A percentile compares a stretch with the other conserved stretches of the same genome.
Conservation (phyloP, 202 grass and related monocot species). For the Alloteropsis angusta region DNA sequence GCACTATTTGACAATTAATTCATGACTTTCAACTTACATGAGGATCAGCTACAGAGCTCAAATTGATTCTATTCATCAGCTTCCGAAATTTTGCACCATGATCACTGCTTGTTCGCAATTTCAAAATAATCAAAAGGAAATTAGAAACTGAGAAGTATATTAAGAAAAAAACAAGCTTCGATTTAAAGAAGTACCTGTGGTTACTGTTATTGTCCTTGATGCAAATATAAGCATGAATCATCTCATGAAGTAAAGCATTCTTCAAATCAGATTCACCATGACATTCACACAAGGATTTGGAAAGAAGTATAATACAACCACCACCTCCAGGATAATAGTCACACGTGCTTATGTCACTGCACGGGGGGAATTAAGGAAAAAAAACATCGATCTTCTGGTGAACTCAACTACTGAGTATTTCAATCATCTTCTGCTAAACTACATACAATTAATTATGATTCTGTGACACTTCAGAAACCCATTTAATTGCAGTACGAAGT, state of each 20-base stretch:
- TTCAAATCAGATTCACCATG: conserved; percentile 37
- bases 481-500: background rate
- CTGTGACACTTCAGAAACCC: conserved; percentile 3
- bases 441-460: background rate
- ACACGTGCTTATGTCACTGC: conserved; percentile 52
- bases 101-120: conserved; percentile 47
- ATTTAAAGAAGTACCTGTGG: conserved; percentile 36
- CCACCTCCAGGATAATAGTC: conserved; percentile 70
- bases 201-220: conserved; percentile 42
- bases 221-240: conserved; percentile 90
- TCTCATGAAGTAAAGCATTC: conserved; percentile 88
- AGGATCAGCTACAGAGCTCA: conserved; percentile 38
- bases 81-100: conserved; percentile 60
- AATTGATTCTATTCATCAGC: conserved; percentile 62
- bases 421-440: background rate
- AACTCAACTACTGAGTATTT: background rate
- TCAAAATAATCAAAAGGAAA: conserved; percentile 13
- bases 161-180: background rate
- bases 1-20: background rate
- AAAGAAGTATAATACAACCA: conserved; percentile 76
- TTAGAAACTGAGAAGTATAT: background rate
- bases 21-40: conserved; percentile 37
- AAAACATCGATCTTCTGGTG: conserved; percentile 1
- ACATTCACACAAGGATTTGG: conserved; percentile 38
- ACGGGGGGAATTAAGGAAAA: conserved; percentile 9